Evolutionary conservation across 164 flowering plant species (phyloP), one percentile per base, ranked within the genome.

Genomic region (Berberis vulgaris): DNA sequence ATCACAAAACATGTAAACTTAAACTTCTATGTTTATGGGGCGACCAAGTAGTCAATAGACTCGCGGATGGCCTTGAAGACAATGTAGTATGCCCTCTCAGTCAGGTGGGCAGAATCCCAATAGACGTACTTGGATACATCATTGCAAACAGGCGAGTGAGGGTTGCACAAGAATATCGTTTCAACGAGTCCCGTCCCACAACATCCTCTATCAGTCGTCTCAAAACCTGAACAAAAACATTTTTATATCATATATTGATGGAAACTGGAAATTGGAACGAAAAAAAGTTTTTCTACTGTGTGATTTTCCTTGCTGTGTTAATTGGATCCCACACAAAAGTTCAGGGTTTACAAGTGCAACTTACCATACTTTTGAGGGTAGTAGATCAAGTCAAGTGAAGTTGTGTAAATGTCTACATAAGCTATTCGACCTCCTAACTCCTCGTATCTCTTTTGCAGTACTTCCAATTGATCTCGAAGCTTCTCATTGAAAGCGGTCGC

Each of bases 21-120:
- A n/a, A n/a, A n/a, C n/a, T n/a, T n/a, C n/a, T n/a, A n/a, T n/a
- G n/a, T n/a, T n/a, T n/a, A n/a, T n/a, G n/a, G n/a, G n/a, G n/a
- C n/a, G n/a, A n/a, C n/a, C n/a, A n/a, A n/a, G n/a, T n/a, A n/a
- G n/a, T n/a, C n/a, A n/a, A n/a, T n/a, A n/a, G n/a, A n/a, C n/a
- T n/a, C n/a, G 41, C 39, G 42, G 4, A 26, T 3, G 4, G 58
- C 39, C 1, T 0, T 26, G 58, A 55, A 55, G 26, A 55, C 1
- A 4, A 26, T 6, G 58, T 55, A 8, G 71, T 83, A 78, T 47
- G 73, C 74, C 44, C 71, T 66, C 68, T 79, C 70, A 12, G 59
- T 57, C 0, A 84, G 88, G 72, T 86, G 88, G 59, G 77, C 50
- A 26, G 74, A 55, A 57, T 86, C 86, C 84, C 83, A 84, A 42